Base-by-base conservation (phyloP, 805 yeast species). In the Tetrapisispora namnaoensis region DNA sequence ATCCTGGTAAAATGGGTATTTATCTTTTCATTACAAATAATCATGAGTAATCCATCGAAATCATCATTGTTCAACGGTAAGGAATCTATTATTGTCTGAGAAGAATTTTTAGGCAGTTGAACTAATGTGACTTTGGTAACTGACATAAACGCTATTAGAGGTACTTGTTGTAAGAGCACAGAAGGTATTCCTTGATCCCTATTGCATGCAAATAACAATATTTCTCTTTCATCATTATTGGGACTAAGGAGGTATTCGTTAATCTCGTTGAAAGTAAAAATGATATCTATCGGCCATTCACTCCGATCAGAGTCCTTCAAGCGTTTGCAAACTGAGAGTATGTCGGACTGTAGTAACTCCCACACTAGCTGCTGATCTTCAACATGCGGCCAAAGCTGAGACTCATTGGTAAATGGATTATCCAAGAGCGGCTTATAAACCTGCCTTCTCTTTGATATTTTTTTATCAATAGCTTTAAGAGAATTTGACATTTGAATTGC, bases 351-450 rank as follows among this genome's bases (percentile, higher is more conserved):
- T 2, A 74, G 49, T n/a, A 76, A 59, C 43, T 69, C 68, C 30
- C 57, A 45, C 10, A 72, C 73, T 1, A 65, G 46, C 5, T 62
- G 60, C 7, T 70, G 74, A 11, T 71, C 74, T 1, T 70, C 57
- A 7, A 65, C 66, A 37, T 48, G 61, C 13, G 69, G 69, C 57
- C 69, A 67, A 7, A 77, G 73, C 66, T 75, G 72, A 10, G 60
- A 64, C 9, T 74, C 69, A 45, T 72, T 72, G 0, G 83, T 75
- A 56, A 70, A 81, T 2, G 89, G 87, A 51, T 79, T 79, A 28
- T 80, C 82, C 20, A 83, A 66, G 2, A 83, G 66, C 0, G 89
- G 86, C 61, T 78, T 81, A 63, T 78, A 79, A 8, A 81, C 78
- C 52, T 79, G 81, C 52, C 74, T 71, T 47, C 76, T 68, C 58